phyloP scores from a whole-genome alignment of 2,329 filamentous ascomycete species.

The Hymenotorrendiella dingleyae region DNA sequence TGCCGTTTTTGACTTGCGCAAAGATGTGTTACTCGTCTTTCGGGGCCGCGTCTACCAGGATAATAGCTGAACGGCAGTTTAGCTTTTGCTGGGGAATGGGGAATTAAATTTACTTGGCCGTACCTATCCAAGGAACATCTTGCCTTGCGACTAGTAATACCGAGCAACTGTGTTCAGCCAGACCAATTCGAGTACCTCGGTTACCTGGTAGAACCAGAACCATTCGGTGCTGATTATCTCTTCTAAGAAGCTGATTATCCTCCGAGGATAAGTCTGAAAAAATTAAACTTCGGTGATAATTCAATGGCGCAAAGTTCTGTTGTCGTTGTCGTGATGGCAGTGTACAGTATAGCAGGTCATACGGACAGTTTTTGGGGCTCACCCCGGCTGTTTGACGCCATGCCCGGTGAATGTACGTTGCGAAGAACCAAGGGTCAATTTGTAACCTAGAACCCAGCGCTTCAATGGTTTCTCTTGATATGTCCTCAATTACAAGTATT shows the following conservation, averaged over 20 bases:
- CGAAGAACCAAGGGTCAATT: too few species aligned
- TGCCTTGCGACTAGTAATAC: not conserved
- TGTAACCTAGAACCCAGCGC: too few species aligned
- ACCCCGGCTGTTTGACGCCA: too few species aligned
- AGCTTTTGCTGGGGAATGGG: not conserved
- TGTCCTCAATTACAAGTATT: too few species aligned
- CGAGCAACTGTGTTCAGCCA: constrained; percentile 2
- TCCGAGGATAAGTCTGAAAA: not conserved
- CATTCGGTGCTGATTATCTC: constrained; percentile 3
- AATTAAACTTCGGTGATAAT: constrained; percentile 3
- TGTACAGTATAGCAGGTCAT: constrained; percentile 3
- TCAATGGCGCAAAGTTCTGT: not conserved
- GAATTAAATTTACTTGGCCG: not conserved
- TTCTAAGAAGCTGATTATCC: constrained; percentile 4
- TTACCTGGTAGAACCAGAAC: constrained; percentile 1
- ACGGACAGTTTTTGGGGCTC: too few species aligned
- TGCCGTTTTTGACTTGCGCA: not conserved
- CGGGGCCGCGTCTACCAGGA: not conserved
- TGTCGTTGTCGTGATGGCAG: not conserved
- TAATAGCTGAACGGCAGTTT: not conserved
- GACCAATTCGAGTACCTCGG: not conserved
- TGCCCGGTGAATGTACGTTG: constrained; percentile 6
- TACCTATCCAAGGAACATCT: not conserved
- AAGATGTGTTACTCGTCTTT: not conserved
- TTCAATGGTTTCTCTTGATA: too few species aligned